A percentile compares a stretch with the other conserved stretches of the same genome.
Conservation (phyloP, 192 early-diverging fungal genomes). For the Coemansia sp. region DNA sequence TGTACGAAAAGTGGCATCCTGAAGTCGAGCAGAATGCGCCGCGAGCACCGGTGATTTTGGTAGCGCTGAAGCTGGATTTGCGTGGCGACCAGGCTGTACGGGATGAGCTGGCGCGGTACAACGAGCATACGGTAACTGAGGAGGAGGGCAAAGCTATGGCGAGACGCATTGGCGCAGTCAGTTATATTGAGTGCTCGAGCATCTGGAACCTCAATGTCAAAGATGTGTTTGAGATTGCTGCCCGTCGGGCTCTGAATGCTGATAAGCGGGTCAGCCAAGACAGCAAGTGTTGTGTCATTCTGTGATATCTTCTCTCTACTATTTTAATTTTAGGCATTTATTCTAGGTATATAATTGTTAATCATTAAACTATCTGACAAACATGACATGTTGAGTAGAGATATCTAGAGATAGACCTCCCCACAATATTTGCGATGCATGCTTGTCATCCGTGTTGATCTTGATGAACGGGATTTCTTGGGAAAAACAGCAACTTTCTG, state of each 20-base stretch:
- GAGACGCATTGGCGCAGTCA: slow-evolving; percentile 68
- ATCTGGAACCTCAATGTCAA: slow-evolving; percentile 41
- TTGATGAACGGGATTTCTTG: background rate
- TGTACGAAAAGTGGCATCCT: slow-evolving; percentile 53
- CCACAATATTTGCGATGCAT: background rate
- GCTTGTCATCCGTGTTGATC: background rate
- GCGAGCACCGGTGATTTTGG: slow-evolving; percentile 29
- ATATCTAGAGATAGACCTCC: too few relatives aligned
- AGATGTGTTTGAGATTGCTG: slow-evolving; percentile 62
- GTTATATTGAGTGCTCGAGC: slow-evolving; percentile 83
- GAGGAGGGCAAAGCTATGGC: slow-evolving; percentile 68
- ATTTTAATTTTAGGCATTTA: slow-evolving; percentile 5
- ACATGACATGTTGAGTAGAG: too few relatives aligned
- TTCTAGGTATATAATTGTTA: background rate
- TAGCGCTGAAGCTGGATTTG: slow-evolving; percentile 54
- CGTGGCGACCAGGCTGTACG: slow-evolving; percentile 22
- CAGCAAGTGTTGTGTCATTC: slow-evolving; percentile 36
- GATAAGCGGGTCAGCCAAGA: background rate
- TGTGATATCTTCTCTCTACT: slow-evolving; percentile 21
- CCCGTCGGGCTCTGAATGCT: slow-evolving; percentile 55
- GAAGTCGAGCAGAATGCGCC: slow-evolving; percentile 26
- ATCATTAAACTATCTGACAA: background rate
- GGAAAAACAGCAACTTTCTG: background rate
- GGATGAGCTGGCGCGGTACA: slow-evolving; percentile 35
- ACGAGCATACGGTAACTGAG: slow-evolving; percentile 38